These are phyloP conservation scores for Trapa bicornis DNA, from an alignment of 345 rosid genomes.

Conservation along the genomic window DNA sequence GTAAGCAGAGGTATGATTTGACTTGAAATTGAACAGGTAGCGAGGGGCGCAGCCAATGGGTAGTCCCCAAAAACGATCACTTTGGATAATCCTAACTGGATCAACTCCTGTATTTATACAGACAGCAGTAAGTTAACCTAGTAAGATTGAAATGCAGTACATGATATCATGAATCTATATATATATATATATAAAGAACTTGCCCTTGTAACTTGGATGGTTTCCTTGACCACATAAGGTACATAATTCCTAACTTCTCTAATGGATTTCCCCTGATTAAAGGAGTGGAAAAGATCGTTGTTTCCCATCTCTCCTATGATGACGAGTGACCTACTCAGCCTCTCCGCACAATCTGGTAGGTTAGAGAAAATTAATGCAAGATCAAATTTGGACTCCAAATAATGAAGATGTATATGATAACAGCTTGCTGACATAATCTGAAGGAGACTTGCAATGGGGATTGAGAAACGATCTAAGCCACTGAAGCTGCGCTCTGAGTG, in stretches of 20 bases:
- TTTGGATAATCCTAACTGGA: conserved; percentile 5
- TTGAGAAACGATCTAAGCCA: conserved; percentile 4
- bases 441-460: not conserved
- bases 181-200: no score
- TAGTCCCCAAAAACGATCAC: conserved; percentile 11
- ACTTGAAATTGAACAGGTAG: conserved; percentile 4
- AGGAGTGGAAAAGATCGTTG: conserved; percentile 9
- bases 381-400: no score
- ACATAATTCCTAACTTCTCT: conserved; percentile 7
- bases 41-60: conserved; percentile 12
- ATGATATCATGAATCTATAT: no score
- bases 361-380: no score
- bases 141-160: no score
- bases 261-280: conserved; percentile 8
- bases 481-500: conserved; percentile 7
- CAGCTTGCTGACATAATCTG: not conserved
- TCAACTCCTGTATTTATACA: conserved; percentile 10
- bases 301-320: conserved; percentile 14
- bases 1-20: conserved; percentile 4
- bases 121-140: no score
- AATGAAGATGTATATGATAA: no score
- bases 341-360: conserved; percentile 4
- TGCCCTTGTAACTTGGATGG: conserved; percentile 5
- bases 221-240: conserved; percentile 8
- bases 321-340: conserved; percentile 8